Evolutionary conservation across 441 rosid species (phyloP), one percentile per base, ranked within the genome.

Genomic region (Pelargonium cotyledonis): DNA sequence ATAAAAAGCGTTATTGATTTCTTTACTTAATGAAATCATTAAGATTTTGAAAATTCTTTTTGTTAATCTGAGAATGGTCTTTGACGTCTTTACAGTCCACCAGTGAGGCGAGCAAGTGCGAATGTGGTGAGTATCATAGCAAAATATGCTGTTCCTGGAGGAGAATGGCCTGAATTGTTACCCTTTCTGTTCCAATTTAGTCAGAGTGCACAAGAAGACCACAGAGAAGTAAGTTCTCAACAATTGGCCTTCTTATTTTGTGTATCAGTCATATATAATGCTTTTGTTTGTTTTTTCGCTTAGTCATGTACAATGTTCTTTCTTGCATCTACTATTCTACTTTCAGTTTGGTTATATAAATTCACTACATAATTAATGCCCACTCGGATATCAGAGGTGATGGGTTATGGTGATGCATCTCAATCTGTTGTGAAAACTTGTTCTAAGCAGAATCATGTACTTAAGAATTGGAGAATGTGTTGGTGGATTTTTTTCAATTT

Each of bases 81-180:
- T 38, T 66, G 46, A 8, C 69, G 69, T 31, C 73, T 65, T 38
- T 76, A 69, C 80, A 95, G 99, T 78, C 84, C 96, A 0, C 96
- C 92, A 0, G 99, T 95, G 73, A 83, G 99, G 76, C 89, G 95
- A 76, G 99, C 99, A 31, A 95, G 99, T 76, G 98, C 99, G 5
- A 92, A 95, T 77, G 99, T 92, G 60, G 98, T 95, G 69, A 92
- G 98, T 72, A 87, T 95, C 8, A 77, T 92, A 6, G 98, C 99
- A 0, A 95, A 95, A 80, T 92, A 95, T 57, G 96, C 96, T 11
- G 95, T 95, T 72, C 96, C 96, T 18, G 92, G 91, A 1, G 98
- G 99, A 68, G 99, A 95, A 79, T 92, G 99, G 99, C 90, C 96
- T 65, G 99, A 95, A 72, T 83, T 95, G 65, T 81, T 95, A 68